Base-by-base conservation (phyloP, 371 early-diverging fungal genomes). In the Mucor circinelloides region DNA sequence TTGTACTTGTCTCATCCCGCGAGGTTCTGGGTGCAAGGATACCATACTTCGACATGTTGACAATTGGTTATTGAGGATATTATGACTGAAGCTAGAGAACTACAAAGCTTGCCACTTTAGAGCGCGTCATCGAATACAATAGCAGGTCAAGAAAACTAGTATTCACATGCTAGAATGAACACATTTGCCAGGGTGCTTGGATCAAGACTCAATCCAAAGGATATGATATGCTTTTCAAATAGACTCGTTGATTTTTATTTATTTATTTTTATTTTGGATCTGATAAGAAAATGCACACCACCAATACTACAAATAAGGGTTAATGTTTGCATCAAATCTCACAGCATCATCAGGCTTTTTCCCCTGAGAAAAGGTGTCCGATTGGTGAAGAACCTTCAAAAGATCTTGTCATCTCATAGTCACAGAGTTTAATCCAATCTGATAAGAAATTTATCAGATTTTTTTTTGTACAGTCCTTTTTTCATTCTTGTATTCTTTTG, bases 401-500 rank as follows among this genome's bases (percentile, higher is more conserved):
- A 46, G 46, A 46, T 46, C 46, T 46, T 46, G 46, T 46, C 46
- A 46, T 46, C 46, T 46, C 46, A 9, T n/a, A 46, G 46, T 46
- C 46, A 46, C 46, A 46, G 21, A 9, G 6, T 52, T 52, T 13
- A 27, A 52, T 52, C 52, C 13, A 27, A 52, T 52, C 52, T 13
- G 52, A 52, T 52, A 52, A 52, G 25, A 52, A 52, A 52, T 25
- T 52, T 52, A 56, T 56, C 56, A 56, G 56, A 56, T 56, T 56
- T 56, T 56, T 23, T 56, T 32, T 32, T 28, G 25, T 30, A 19
- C 52, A 31, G 56, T 19, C 56, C 56, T 56, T 31, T 56, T 30
- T 56, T 32, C 3, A 27, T 27, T 30, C n/a, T 31, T 13, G 27
- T 27, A 28, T 25, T 25, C 21, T 52, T 52, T 27, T 27, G 4